phyloP scores from a whole-genome alignment of 768 basidiomycete species.

The Hydnum rufescens region DNA sequence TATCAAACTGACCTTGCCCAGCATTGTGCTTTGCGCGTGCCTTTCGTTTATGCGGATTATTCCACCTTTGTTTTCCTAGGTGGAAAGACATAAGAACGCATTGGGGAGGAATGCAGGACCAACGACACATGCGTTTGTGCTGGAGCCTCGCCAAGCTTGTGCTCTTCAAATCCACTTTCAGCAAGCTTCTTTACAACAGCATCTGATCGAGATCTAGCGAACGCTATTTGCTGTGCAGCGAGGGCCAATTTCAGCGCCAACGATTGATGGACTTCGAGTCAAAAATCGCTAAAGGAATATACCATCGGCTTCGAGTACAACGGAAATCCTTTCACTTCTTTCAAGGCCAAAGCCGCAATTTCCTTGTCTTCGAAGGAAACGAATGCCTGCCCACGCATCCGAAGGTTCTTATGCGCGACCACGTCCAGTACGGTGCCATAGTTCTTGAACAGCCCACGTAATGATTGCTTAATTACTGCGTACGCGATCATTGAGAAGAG shows the following conservation, averaged over 20 bases:
- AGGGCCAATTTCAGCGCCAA: background rate
- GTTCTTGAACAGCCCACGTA: constrained; percentile 75
- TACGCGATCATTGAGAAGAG: background rate
- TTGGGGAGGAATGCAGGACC: background rate
- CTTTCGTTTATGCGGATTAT: constrained; percentile 81
- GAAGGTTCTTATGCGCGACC: constrained; percentile 82
- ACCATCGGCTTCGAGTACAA: constrained; percentile 96
- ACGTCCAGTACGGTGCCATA: constrained; percentile 90
- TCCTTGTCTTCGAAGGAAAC: constrained; percentile 77
- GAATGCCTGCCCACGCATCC: constrained; percentile 98
- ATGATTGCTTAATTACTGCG: constrained; percentile 69
- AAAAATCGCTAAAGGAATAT: constrained; percentile 11
- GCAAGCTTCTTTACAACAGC: constrained; percentile 68
- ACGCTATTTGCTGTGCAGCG: constrained; percentile 68
- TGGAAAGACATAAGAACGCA: constrained; percentile 4
- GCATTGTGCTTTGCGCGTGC: constrained; percentile 64
- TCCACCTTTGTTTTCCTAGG: constrained; percentile 58
- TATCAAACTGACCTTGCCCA: constrained; percentile 45
- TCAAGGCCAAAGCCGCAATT: constrained; percentile 69
- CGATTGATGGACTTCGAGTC: background rate
- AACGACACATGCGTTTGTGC: constrained; percentile 56
- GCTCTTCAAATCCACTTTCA: constrained; percentile 43
- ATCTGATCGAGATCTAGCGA: constrained; percentile 76
- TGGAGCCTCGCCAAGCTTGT: constrained; percentile 55
- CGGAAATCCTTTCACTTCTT: constrained; percentile 86